Base-by-base conservation (phyloP, 371 early-diverging fungal species). In the Funneliformis caledonium region DNA sequence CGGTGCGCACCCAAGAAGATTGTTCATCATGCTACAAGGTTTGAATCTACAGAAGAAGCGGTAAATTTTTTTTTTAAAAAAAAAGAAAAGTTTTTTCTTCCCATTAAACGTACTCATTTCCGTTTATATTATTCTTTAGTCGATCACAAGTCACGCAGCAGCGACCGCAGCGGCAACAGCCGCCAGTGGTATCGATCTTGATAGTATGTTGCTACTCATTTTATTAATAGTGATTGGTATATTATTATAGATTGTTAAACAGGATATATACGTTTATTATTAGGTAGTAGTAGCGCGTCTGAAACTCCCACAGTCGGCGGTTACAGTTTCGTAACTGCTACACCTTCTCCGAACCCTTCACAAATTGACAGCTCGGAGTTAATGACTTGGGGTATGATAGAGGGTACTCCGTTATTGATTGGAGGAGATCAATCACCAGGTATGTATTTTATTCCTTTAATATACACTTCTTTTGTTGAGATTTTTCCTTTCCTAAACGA, bases 321-420 rank as follows among this genome's bases (percentile, higher is more conserved):
- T 0, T 93, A 88, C 76, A 82, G 85, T 9, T 84, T 92, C 42
- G 94, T 96, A 0, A 90, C 92, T 16, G 83, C 92, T 2, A 94
- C 96, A 9, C 95, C 95, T 0, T 81, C 89, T 1, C 83, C 91
- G 2, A 88, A 85, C 47, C 94, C 94, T 37, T 85, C 89, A 2
- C 85, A 86, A n/a, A 85, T 91, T 42, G 91, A 88, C 61, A 89
- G 88, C 10, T 84, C 86, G 42, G 83, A 87, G 19, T 81, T 93
- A 60, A 91, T 96, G 93, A 96, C 96, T 2, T 96, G 96, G 96
- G 94, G 93, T 67, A 84, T 88, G 1, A 90, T 93, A 67, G 93
- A 92, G 78, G 92, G 90, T 8, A 92, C 91, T 6, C 93, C 93
- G 10, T 72, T 92, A 56, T 81, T 88, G 47, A 89, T 91, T 31